Evolutionary conservation across 73 alveolate species (phyloP), one percentile per base, ranked within the genome.

Genomic region (Paramecium caudatum): DNA sequence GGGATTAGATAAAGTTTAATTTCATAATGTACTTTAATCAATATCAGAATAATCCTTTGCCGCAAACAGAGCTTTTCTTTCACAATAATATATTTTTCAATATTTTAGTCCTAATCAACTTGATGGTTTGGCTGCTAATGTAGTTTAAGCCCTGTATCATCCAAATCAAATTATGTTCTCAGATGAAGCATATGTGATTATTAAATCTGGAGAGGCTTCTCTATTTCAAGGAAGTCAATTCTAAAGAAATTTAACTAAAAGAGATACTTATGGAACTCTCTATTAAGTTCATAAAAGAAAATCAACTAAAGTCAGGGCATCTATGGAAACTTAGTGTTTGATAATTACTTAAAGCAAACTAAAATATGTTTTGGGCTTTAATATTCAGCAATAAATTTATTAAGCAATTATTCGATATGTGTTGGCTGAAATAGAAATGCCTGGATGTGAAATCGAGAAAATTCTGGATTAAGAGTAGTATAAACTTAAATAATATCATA

Each of bases 111-210:
- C 23, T 27, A 55, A 55, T 55, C 30, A 55, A 55, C 16, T 55
- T 10, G 80, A 55, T 55, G 80, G 80, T 10, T 27, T 55, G 9
- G 80, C 80, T 9, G 80, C 80, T 9, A 55, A 55, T 27, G 30
- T 55, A 19, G 23, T 55, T 4, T 10, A 21, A 23, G 80, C 30
- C 12, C 80, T 27, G 30, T 55, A 55, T 55, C 17, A 16, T 27
- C 23, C 23, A 23, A 55, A 55, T 55, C 46, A 55, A 55, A 25
- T 55, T 5, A 55, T 55, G 80, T 55, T 55, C n/a, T 55, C 80
- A 23, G 80, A 55, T 55, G 80, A 55, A 27, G 80, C 80, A 16
- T 55, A 19, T 55, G 80, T 55, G 30, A 55, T 55, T 6, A 55
- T 55, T 27, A 55, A 55, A 21, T 12, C 9, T 55, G 80, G 80